Conservation (phyloP, 2,329 filamentous ascomycete species). For the Arthrobotrys conoides region DNA sequence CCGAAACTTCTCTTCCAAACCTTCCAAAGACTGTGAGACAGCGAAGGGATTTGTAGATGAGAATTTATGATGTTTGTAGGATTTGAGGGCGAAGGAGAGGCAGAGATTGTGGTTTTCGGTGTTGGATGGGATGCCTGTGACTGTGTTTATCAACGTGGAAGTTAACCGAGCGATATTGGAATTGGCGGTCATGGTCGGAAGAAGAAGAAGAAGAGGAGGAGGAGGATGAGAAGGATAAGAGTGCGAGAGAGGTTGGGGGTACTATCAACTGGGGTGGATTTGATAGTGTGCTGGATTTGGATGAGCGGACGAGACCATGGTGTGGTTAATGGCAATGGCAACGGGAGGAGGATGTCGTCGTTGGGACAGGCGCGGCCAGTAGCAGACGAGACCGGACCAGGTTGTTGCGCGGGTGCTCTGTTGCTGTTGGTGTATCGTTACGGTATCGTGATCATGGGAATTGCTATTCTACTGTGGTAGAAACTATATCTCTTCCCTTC, state of each 20-base stretch:
- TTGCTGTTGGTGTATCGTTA: no score
- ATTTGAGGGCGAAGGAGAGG: constrained; percentile 45
- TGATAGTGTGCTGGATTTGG: constrained; percentile 15
- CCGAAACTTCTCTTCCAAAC: constrained; percentile 85
- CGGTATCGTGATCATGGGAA: not conserved
- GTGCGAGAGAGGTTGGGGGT: not conserved
- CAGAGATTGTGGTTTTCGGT: constrained; percentile 25
- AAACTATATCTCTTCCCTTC: not conserved
- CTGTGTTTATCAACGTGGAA: constrained; percentile 30
- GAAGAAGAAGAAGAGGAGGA: not conserved
- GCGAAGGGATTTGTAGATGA: constrained; percentile 36
- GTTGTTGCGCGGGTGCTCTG: no score
- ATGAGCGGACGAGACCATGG: constrained; percentile 10
- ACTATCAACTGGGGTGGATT: constrained; percentile 22
- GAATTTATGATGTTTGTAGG: constrained; percentile 40
- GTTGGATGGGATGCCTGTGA: constrained; percentile 32
- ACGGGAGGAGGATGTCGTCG: no score
- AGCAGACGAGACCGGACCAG: no score
- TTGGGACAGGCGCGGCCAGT: no score
- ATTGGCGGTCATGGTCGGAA: constrained; percentile 26
- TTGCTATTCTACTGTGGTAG: no score
- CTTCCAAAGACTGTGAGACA: constrained; percentile 29
- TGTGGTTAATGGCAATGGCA: no score
- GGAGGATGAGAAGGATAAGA: not conserved
- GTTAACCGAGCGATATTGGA: constrained; percentile 26